These are phyloP conservation scores for Coprinopsis sp. DNA, from an alignment of 768 basidiomycete species.

Conservation along the genomic window DNA sequence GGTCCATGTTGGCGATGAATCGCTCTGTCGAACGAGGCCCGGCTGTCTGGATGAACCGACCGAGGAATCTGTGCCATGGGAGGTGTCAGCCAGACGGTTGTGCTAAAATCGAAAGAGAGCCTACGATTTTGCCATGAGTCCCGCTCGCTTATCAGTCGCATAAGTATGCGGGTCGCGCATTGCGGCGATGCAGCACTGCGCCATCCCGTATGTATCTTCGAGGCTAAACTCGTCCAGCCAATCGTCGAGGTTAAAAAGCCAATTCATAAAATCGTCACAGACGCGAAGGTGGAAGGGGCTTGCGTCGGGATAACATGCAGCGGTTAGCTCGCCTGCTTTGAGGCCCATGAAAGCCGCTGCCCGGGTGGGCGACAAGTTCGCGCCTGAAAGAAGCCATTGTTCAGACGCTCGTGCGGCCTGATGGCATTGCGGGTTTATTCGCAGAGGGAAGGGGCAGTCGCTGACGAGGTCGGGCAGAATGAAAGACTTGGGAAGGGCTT, in stretches of 20 bases:
- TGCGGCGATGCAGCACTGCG: slow-evolving; percentile 18
- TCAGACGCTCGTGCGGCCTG: slow-evolving; percentile 41
- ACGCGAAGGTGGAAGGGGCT: slow-evolving; percentile 55
- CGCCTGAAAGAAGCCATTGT: slow-evolving; percentile 42
- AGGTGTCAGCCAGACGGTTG: neutral
- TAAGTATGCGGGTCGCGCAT: slow-evolving; percentile 18
- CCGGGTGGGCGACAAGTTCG: slow-evolving; percentile 37
- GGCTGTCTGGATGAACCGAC: slow-evolving; percentile 51
- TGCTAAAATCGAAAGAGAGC: slow-evolving; percentile 2
- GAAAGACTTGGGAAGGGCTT: slow-evolving; percentile 29
- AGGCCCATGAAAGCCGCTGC: slow-evolving; percentile 48
- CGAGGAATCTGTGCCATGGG: slow-evolving; percentile 50
- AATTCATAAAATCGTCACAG: slow-evolving; percentile 65
- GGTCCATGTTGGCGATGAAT: slow-evolving; percentile 62
- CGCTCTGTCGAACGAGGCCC: slow-evolving; percentile 55
- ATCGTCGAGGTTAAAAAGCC: slow-evolving; percentile 46
- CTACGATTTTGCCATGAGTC: slow-evolving; percentile 20
- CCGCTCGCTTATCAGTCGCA: slow-evolving; percentile 19
- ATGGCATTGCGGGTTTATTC: slow-evolving; percentile 40
- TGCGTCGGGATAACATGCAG: slow-evolving; percentile 56
- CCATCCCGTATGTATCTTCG: slow-evolving; percentile 16
- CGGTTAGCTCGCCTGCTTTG: slow-evolving; percentile 63
- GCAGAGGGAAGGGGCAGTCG: slow-evolving; percentile 42
- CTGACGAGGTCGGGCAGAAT: slow-evolving; percentile 51
- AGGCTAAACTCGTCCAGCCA: slow-evolving; percentile 19